phyloP scores from a whole-genome alignment of 257 asterid species.

The Lavandula angustifolia region DNA sequence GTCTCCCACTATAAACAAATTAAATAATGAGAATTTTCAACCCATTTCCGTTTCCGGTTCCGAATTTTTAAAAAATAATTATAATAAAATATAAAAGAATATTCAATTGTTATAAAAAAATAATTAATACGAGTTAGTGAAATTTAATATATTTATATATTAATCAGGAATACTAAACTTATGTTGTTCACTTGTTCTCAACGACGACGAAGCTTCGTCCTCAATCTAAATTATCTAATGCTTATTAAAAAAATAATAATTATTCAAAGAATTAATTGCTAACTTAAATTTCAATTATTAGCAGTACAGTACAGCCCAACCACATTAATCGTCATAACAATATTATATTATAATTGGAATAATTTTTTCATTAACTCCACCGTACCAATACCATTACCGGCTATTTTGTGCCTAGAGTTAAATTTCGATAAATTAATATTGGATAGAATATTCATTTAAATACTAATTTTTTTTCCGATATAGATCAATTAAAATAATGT shows the following conservation, averaged over 20 bases:
- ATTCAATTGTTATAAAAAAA: not conserved
- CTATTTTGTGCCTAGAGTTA: constrained; percentile 16
- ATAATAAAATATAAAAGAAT: not conserved
- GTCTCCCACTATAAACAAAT: not conserved
- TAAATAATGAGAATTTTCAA: not conserved
- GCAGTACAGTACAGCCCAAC: constrained; percentile 20
- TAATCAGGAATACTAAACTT: not conserved
- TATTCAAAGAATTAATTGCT: constrained; percentile 28
- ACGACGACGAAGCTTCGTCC: constrained; percentile 37
- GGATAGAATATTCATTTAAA: no score
- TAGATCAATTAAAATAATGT: no score
- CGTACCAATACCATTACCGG: constrained; percentile 5
- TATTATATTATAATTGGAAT: not conserved
- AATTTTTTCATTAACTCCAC: not conserved
- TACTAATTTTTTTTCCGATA: no score
- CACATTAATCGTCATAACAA: constrained; percentile 14
- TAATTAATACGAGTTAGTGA: not conserved
- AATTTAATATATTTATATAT: not conserved
- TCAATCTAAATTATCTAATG: constrained; percentile 16
- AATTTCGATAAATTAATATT: no score
- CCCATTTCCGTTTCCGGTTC: not conserved
- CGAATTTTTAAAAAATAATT: no score
- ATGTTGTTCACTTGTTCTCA: not conserved
- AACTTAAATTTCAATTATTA: constrained; percentile 16
- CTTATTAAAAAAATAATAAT: constrained; percentile 4